Evolutionary conservation across 176 grass and related monocot genomes (phyloP).

Genomic region (Luzula sylvatica): DNA sequence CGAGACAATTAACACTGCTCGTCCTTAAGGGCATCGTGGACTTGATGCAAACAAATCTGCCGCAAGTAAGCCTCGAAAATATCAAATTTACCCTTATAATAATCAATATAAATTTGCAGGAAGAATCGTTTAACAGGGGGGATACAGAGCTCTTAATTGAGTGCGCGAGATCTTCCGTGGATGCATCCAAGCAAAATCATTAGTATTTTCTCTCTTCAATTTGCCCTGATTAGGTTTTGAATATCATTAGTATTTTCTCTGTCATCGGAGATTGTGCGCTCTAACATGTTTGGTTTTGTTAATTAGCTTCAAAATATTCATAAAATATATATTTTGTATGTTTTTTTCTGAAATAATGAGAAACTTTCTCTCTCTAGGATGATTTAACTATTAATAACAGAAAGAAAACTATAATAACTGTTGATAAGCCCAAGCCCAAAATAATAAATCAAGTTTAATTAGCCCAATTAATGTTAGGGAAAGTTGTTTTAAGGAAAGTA

Average conservation of each 20-base stretch:
- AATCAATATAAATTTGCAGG: slow-evolving; percentile 50
- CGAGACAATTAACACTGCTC: slow-evolving; percentile 53
- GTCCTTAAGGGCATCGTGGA: slow-evolving; percentile 86
- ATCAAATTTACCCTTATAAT: too few relatives aligned
- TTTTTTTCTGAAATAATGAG: too few relatives aligned
- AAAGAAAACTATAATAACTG: too few relatives aligned
- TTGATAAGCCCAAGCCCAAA: too few relatives aligned
- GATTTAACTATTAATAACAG: too few relatives aligned
- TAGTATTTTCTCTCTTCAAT: slow-evolving; percentile 55
- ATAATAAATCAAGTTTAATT: too few relatives aligned
- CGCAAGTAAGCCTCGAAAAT: slow-evolving; percentile 39
- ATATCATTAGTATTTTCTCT: slow-evolving; percentile 60
- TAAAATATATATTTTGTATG: too few relatives aligned
- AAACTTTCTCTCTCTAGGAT: slow-evolving; percentile 43
- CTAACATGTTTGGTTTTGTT: slow-evolving; percentile 86
- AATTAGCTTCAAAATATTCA: too few relatives aligned
- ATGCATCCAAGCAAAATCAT: slow-evolving; percentile 54
- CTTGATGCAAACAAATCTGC: slow-evolving; percentile 31
- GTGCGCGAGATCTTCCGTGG: slow-evolving; percentile 37
- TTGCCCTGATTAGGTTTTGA: slow-evolving; percentile 47
- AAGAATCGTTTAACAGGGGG: slow-evolving; percentile 38
- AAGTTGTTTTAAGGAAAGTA: too few relatives aligned
- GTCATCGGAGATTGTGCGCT: slow-evolving; percentile 68
- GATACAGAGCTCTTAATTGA: slow-evolving; percentile 47
- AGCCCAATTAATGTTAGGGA: too few relatives aligned